phyloP scores from a whole-genome alignment of 768 basidiomycete species.

The Phaeotremella skinneri region DNA sequence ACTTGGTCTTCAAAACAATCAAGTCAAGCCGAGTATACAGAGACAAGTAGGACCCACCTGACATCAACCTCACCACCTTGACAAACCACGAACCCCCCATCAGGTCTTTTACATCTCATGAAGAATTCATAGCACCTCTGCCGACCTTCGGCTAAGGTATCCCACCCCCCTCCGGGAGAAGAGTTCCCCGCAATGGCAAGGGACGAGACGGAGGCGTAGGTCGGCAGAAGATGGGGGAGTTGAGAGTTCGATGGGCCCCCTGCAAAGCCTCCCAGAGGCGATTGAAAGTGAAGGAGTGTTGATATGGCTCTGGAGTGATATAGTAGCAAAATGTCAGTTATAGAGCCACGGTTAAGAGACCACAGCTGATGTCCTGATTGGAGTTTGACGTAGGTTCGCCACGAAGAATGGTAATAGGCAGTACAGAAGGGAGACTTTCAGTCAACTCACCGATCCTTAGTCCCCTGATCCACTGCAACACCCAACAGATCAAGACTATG shows the following conservation, averaged over 20 bases:
- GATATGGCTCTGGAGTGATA: slow-evolving; percentile 66
- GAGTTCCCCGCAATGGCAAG: slow-evolving; percentile 77
- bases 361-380: too few species aligned
- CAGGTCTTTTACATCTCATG: slow-evolving; percentile 83
- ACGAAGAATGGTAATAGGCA: too few species aligned
- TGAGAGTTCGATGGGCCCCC: slow-evolving; percentile 77
- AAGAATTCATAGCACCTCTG: slow-evolving; percentile 81
- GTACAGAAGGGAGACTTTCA: slow-evolving; percentile 6
- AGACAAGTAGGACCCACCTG: slow-evolving; percentile 59
- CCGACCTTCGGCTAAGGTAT: slow-evolving; percentile 81
- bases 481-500: slow-evolving; percentile 79
- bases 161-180: slow-evolving; percentile 54
- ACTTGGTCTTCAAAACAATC: too few species aligned
- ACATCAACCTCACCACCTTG: slow-evolving; percentile 89
- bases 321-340: not conserved
- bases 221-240: slow-evolving; percentile 79
- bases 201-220: slow-evolving; percentile 80
- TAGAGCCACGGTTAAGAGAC: slow-evolving; percentile 6
- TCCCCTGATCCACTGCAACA: slow-evolving; percentile 71
- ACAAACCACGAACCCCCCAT: slow-evolving; percentile 89
- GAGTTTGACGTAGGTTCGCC: too few species aligned
- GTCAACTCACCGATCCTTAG: slow-evolving; percentile 64
- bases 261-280: slow-evolving; percentile 82
- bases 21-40: too few species aligned
- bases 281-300: slow-evolving; percentile 77